Evolutionary conservation across 352 stramenopile genomes (phyloP), one percentile per base, ranked within the genome.

Genomic region (Aphanomyces euteiches): DNA sequence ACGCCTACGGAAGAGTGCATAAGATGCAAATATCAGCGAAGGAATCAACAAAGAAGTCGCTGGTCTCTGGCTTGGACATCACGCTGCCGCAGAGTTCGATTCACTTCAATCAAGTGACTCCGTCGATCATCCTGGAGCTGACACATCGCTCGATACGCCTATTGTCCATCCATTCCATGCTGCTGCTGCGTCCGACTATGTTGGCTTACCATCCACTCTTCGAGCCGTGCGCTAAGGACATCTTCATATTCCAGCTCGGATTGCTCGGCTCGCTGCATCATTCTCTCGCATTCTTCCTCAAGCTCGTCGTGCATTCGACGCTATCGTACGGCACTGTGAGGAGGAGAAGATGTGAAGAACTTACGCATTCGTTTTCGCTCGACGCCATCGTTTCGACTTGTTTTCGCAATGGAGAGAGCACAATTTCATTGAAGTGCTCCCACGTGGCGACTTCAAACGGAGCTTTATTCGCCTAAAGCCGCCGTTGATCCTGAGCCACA

Each of bases 381-480:
- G 64, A 28, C 6, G 34, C 5, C 8, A 70, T 36, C 4, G 64
- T 50, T 5, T 45, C 47, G n/a, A 50, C 48, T 54, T 70, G 48
- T 7, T n/a, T 19, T 21, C 39, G 36, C n/a, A 70, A 36, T 34
- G 64, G 64, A 7, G 17, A 10, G 7, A 70, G 17, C 38, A 70
- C 28, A 4, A 50, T 38, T 7, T 64, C 54, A 15, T 61, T 4
- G 7, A 70, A 5, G 17, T 63, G 8, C 13, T 17, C 3, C 64
- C 64, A 70, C 36, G 54, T 21, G 13, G 64, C 64, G 28, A 61
- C 28, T n/a, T 70, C 64, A 19, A 60, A 61, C 19, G 64, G 64
- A 7, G 50, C 53, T 15, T 41, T 47, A 12, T 61, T 60, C 28
- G 53, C 19, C 64, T 70, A 70, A 3, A 59, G 15, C n/a, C 3